A percentile compares a stretch with the other conserved stretches of the same genome.
These are phyloP conservation scores for Apiospora malaysiana DNA, from an alignment of 2,329 filamentous ascomycete species.

Conservation along the genomic window DNA sequence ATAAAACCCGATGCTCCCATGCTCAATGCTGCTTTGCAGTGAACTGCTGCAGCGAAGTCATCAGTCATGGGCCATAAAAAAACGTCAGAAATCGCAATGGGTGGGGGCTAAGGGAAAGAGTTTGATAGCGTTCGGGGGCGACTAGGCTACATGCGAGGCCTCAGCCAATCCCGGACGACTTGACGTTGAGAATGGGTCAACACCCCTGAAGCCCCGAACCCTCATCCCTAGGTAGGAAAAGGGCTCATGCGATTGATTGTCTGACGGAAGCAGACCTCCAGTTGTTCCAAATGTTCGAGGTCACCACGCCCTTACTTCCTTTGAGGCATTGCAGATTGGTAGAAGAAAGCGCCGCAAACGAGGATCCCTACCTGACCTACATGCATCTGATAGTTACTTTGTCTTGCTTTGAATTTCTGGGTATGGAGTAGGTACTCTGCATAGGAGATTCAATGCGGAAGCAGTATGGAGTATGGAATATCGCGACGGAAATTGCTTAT, in stretches of 20 bases:
- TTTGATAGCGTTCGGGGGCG: slow-evolving; percentile 17
- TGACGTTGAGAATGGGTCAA: slow-evolving; percentile 16
- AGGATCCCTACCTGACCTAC: neutral
- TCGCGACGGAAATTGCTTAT: slow-evolving; percentile 2
- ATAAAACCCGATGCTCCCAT: neutral
- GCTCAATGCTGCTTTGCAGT: neutral
- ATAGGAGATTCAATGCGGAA: neutral
- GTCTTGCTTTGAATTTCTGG: neutral
- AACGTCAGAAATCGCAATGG: slow-evolving; percentile 17
- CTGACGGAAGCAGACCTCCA: neutral
- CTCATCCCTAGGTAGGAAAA: slow-evolving; percentile 17
- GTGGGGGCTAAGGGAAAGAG: slow-evolving; percentile 7
- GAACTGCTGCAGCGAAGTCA: neutral
- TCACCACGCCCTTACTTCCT: neutral
- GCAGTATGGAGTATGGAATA: neutral
- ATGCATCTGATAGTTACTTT: neutral
- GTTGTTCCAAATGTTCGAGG: neutral
- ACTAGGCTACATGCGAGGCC: slow-evolving; percentile 8
- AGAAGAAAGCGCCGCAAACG: neutral
- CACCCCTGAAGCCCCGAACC: slow-evolving; percentile 9
- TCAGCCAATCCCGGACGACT: slow-evolving; percentile 9
- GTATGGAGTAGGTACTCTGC: too few relatives aligned
- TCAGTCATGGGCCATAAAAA: slow-evolving; percentile 7
- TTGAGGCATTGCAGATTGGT: neutral
- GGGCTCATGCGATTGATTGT: slow-evolving; percentile 9